These are phyloP conservation scores for Lachancea quebecensis DNA, from an alignment of 805 yeast genomes.

Conservation along the genomic window DNA sequence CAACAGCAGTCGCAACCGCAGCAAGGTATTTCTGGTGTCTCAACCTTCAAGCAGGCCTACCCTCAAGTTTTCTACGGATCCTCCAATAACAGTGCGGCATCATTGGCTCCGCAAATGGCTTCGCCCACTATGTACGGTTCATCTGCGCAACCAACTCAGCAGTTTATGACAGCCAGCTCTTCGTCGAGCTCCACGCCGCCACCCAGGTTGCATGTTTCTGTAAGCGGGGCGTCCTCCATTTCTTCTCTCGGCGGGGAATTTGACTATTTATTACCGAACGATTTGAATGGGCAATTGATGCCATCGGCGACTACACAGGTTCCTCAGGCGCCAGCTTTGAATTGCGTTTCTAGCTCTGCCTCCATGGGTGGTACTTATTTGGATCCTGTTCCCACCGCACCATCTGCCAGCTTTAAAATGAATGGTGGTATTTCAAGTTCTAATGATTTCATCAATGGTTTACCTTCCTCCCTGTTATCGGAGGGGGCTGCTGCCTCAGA, in stretches of 20 bases:
- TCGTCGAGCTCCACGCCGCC: slow-evolving; percentile 15
- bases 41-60: slow-evolving; percentile 6
- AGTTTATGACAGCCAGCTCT: slow-evolving; percentile 9
- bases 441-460: slow-evolving; percentile 5
- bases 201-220: slow-evolving; percentile 16
- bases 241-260: slow-evolving; percentile 13
- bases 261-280: slow-evolving; percentile 13
- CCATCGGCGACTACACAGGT: neutral
- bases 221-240: slow-evolving; percentile 15
- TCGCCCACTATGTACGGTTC: slow-evolving; percentile 4
- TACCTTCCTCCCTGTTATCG: slow-evolving; percentile 7
- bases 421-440: slow-evolving; percentile 1
- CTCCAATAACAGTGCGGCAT: slow-evolving; percentile 8
- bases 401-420: neutral
- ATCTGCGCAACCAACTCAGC: slow-evolving; percentile 1
- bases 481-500: slow-evolving; percentile 2
- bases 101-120: slow-evolving; percentile 4
- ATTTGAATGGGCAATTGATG: slow-evolving; percentile 10
- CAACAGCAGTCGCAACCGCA: neutral
- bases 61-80: slow-evolving; percentile 7
- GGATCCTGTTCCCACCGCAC: slow-evolving; percentile 3
- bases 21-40: slow-evolving; percentile 1
- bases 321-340: neutral
- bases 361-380: slow-evolving; percentile 2
- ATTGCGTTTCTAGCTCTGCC: neutral